phyloP scores from a whole-genome alignment of 169 alveolate genomes.

The Plasmodium fragile region DNA sequence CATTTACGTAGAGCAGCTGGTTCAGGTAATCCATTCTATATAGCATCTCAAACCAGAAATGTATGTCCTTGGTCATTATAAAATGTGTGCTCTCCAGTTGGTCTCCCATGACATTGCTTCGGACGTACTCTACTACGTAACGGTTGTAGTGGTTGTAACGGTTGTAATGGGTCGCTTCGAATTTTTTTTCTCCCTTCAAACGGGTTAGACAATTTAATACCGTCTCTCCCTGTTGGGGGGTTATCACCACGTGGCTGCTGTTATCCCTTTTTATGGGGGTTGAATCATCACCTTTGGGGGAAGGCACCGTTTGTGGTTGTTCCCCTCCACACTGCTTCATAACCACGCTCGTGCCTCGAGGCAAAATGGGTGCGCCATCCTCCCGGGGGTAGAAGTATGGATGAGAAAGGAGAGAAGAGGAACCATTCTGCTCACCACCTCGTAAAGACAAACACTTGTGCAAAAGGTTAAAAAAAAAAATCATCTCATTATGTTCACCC shows the following conservation, averaged over 20 bases:
- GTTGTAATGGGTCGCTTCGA: not conserved
- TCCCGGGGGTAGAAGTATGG: slow-evolving; percentile 21
- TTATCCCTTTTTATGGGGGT: not conserved
- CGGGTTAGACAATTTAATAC: not conserved
- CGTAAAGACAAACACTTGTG: slow-evolving; percentile 37
- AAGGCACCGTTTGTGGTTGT: not conserved
- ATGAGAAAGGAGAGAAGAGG: slow-evolving; percentile 39
- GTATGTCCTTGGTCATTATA: slow-evolving; percentile 17
- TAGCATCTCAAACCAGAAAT: slow-evolving; percentile 28
- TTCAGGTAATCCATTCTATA: slow-evolving; percentile 12
- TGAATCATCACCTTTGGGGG: not conserved
- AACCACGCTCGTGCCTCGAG: not conserved
- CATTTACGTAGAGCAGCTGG: not conserved
- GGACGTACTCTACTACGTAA: slow-evolving; percentile 1
- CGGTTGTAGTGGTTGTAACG: not conserved
- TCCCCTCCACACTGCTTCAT: not conserved
- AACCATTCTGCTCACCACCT: not conserved
- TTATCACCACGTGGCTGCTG: not conserved
- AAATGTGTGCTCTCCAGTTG: slow-evolving; percentile 9
- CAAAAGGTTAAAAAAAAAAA: slow-evolving; percentile 26
- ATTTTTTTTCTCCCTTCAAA: not conserved
- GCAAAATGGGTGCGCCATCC: not conserved
- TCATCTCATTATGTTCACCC: not conserved
- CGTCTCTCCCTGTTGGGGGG: not conserved
- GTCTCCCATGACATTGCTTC: not conserved